These are phyloP conservation scores for Pichia sp. DNA, from an alignment of 1,139 yeast species.

Conservation along the genomic window DNA sequence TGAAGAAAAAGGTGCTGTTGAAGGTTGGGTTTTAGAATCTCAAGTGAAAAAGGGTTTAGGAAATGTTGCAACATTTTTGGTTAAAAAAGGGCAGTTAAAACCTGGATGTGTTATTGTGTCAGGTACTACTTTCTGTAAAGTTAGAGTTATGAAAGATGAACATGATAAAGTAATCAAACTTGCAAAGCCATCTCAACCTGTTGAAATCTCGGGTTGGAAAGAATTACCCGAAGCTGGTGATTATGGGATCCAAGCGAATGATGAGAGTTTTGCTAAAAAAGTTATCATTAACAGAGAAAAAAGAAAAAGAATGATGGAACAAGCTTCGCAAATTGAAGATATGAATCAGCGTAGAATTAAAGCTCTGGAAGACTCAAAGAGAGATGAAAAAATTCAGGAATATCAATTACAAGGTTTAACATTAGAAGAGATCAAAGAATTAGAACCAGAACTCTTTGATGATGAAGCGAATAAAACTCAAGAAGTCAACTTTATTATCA, in stretches of 20 bases:
- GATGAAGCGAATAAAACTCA: slow-evolving; percentile 28
- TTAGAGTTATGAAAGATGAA: slow-evolving; percentile 76
- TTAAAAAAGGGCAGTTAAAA: slow-evolving; percentile 71
- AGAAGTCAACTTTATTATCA: slow-evolving; percentile 61
- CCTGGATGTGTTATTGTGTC: slow-evolving; percentile 72
- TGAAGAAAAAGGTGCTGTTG: slow-evolving; percentile 46
- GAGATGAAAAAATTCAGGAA: slow-evolving; percentile 48
- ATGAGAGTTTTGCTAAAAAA: slow-evolving; percentile 69
- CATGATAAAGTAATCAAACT: slow-evolving; percentile 52
- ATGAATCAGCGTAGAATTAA: slow-evolving; percentile 56
- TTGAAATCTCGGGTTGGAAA: slow-evolving; percentile 92
- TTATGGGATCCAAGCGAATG: slow-evolving; percentile 66
- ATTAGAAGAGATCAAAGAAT: slow-evolving; percentile 33
- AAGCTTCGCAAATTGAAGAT: slow-evolving; percentile 59
- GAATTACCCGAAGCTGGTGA: slow-evolving; percentile 92
- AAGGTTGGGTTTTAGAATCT: slow-evolving; percentile 90
- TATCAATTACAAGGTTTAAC: slow-evolving; percentile 53
- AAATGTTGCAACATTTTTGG: slow-evolving; percentile 75
- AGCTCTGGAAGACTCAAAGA: slow-evolving; percentile 42
- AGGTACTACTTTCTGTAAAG: slow-evolving; percentile 82
- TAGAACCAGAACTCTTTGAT: slow-evolving; percentile 30
- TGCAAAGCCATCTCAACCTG: slow-evolving; percentile 89
- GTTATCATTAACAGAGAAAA: slow-evolving; percentile 60
- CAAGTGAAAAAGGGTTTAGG: slow-evolving; percentile 82
- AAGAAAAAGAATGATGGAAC: slow-evolving; percentile 51